Conservation (phyloP, 257 asterid species). For the Sherardia arvensis region DNA sequence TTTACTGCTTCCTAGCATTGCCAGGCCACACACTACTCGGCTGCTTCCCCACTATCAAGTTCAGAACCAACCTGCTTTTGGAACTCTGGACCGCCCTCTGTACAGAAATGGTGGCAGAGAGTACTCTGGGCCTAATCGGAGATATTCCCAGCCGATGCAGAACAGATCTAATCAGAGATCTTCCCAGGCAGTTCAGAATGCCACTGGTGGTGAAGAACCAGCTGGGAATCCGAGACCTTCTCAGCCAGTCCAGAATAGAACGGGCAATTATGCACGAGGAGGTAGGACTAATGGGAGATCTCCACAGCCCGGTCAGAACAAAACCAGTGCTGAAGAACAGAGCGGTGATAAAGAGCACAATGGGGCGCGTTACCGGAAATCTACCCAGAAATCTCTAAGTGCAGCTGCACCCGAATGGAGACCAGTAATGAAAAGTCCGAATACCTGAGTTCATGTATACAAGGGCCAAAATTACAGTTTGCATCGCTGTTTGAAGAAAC, state of each 20-base stretch:
- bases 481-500: neutral
- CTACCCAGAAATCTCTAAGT: neutral
- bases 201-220: neutral
- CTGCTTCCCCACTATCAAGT: conserved; percentile 17
- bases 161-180: neutral
- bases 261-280: too few species aligned
- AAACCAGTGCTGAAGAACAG: too few species aligned
- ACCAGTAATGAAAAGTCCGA: neutral
- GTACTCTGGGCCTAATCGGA: neutral
- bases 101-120: conserved; percentile 4
- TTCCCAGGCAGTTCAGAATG: neutral
- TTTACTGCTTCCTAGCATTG: conserved; percentile 33
- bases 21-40: conserved; percentile 37
- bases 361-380: too few species aligned
- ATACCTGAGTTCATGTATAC: neutral
- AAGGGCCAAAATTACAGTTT: neutral
- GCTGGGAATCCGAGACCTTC: neutral
- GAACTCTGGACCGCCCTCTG: conserved; percentile 17
- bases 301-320: too few species aligned
- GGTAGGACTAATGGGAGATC: too few species aligned
- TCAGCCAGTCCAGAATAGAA: neutral
- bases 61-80: conserved; percentile 6
- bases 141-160: conserved; percentile 18
- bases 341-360: too few species aligned
- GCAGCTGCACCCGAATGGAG: neutral